These are phyloP conservation scores for Morella rubra DNA, from an alignment of 306 rosid genomes.

Conservation along the genomic window DNA sequence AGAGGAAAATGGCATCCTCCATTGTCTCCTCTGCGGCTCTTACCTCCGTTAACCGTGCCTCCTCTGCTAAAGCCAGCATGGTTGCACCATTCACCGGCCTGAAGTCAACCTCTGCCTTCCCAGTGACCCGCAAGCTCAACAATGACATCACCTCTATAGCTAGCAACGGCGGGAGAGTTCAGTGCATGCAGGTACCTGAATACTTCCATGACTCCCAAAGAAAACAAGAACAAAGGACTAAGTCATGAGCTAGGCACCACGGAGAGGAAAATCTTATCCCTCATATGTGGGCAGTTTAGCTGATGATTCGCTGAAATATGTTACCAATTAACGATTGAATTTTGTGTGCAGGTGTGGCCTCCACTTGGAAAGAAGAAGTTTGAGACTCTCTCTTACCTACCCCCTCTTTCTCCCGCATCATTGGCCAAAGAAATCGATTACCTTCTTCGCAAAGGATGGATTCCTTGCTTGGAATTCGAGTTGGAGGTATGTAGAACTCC, in stretches of 20 bases:
- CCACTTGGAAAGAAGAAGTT: slow-evolving; percentile 43
- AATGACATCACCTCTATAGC: slow-evolving; percentile 39
- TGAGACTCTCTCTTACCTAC: slow-evolving; percentile 61
- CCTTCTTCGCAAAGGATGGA: slow-evolving; percentile 35
- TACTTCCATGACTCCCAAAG: background rate
- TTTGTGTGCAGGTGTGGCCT: slow-evolving; percentile 49
- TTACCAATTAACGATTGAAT: background rate
- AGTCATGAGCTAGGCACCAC: background rate
- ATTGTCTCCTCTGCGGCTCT: slow-evolving; percentile 40
- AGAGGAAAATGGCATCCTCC: slow-evolving; percentile 45
- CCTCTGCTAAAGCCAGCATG: slow-evolving; percentile 38
- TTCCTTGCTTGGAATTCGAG: slow-evolving; percentile 53
- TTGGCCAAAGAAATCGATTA: slow-evolving; percentile 39
- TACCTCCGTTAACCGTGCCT: slow-evolving; percentile 29
- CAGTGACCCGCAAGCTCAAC: slow-evolving; percentile 34
- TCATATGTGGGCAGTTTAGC: background rate
- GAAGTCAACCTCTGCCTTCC: slow-evolving; percentile 43
- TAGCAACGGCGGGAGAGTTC: slow-evolving; percentile 52
- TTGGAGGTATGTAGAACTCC: slow-evolving; percentile 14
- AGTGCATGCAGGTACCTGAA: slow-evolving; percentile 42
- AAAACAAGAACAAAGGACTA: background rate
- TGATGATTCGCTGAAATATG: background rate
- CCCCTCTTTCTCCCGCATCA: background rate
- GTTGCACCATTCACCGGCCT: slow-evolving; percentile 57
- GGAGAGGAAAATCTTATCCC: background rate